Percentiles rank a stretch among this genome's conserved stretches.
Conservation (phyloP, 768 basidiomycete species). For the Cystofilobasidium ferigula region DNA sequence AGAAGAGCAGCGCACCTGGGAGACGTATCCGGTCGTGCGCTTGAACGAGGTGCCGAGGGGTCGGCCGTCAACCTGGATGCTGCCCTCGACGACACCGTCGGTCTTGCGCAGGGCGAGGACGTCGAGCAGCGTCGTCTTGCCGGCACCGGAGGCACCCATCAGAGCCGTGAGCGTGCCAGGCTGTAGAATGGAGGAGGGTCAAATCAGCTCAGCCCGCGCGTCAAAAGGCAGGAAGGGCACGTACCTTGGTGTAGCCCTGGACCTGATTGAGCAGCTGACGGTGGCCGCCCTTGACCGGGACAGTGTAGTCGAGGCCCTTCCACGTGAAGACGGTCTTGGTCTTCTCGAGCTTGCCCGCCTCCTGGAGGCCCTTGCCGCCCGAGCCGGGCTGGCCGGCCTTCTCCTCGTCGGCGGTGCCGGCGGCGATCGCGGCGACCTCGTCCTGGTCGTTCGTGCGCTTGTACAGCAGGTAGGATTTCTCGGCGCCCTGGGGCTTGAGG, state of each 20-base stretch:
- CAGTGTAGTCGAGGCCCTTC: slow-evolving; percentile 55
- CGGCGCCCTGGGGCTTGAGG: slow-evolving; percentile 18
- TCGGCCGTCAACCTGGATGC: slow-evolving; percentile 42
- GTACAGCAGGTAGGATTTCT: slow-evolving; percentile 21
- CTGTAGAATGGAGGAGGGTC: slow-evolving; percentile 30
- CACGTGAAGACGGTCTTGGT: slow-evolving; percentile 59
- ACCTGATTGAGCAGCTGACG: slow-evolving; percentile 38
- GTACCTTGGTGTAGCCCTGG: slow-evolving; percentile 36
- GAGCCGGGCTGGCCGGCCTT: slow-evolving; percentile 53
- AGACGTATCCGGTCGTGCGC: slow-evolving; percentile 41
- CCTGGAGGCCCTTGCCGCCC: slow-evolving; percentile 41
- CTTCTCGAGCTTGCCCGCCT: slow-evolving; percentile 36
- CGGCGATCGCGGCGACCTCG: slow-evolving; percentile 20
- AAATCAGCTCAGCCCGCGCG: background rate
- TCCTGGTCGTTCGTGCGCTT: slow-evolving; percentile 23
- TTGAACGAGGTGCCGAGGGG: slow-evolving; percentile 42
- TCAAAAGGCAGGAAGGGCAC: background rate
- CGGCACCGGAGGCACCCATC: slow-evolving; percentile 44
- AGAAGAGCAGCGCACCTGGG: slow-evolving; percentile 30
- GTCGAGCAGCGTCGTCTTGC: slow-evolving; percentile 37
- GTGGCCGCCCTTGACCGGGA: slow-evolving; percentile 37
- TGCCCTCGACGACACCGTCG: slow-evolving; percentile 43
- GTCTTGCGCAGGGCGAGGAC: slow-evolving; percentile 29
- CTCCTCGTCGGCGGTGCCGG: slow-evolving; percentile 17
- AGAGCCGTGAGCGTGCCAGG: slow-evolving; percentile 42